Conservation (phyloP, 495 filamentous ascomycete genomes). For the Hyaloscypha hepaticicola region DNA sequence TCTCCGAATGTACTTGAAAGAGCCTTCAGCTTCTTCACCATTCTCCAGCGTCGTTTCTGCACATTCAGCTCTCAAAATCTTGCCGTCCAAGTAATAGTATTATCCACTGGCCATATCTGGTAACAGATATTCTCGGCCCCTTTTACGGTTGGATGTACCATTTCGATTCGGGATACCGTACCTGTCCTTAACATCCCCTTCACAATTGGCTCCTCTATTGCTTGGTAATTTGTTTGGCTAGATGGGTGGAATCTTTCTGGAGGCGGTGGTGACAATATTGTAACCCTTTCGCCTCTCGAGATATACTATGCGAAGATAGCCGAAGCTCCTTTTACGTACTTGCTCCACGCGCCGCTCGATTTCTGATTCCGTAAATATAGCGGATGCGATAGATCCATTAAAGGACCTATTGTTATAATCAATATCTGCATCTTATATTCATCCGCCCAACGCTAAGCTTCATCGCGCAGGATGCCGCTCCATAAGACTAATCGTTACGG, state of each 20-base stretch:
- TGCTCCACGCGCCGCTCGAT: slow-evolving; percentile 2
- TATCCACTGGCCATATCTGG: slow-evolving; percentile 8
- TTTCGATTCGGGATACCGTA: slow-evolving; percentile 8
- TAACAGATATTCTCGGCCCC: slow-evolving; percentile 11
- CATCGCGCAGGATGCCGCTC: no score
- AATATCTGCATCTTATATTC: slow-evolving; percentile 10
- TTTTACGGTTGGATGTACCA: slow-evolving; percentile 10
- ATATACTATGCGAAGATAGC: slow-evolving; percentile 16
- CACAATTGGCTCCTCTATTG: no score
- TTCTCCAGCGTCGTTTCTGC: slow-evolving; percentile 12
- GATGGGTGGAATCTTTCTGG: no score
- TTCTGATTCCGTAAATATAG: slow-evolving; percentile 8
- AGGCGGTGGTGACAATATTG: no score
- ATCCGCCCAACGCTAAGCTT: slow-evolving; percentile 6
- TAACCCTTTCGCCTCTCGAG: no score
- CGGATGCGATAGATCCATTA: slow-evolving; percentile 4
- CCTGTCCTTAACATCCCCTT: no score
- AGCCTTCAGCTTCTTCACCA: slow-evolving; percentile 9
- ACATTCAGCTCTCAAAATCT: slow-evolving; percentile 11
- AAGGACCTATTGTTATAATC: slow-evolving; percentile 12
- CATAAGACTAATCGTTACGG: no score
- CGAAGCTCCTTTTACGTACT: slow-evolving; percentile 16
- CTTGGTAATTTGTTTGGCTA: no score
- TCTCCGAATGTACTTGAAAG: slow-evolving; percentile 6
- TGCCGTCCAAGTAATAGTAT: slow-evolving; percentile 5